Evolutionary conservation across 257 asterid genomes (phyloP).

Genomic region (Salvia hispanica): DNA sequence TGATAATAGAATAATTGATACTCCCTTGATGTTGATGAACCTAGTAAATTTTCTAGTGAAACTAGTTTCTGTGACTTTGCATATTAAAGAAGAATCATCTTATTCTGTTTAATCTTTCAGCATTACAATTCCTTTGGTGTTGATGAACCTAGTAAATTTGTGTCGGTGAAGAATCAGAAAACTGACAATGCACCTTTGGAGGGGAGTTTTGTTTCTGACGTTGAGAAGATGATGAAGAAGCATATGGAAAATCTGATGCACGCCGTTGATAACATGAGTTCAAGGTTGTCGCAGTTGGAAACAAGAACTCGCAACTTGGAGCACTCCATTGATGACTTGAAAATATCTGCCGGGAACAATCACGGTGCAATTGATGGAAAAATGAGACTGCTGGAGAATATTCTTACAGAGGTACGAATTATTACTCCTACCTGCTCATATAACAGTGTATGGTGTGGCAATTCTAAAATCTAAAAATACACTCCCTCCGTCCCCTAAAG

Average conservation of each 20-base stretch:
- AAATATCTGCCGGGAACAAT: conserved; percentile 65
- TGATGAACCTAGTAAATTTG: conserved; percentile 61
- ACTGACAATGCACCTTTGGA: conserved; percentile 47
- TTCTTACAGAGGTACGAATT: conserved; percentile 71
- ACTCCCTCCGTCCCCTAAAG: too few species aligned
- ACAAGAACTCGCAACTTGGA: conserved; percentile 74
- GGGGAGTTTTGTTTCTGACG: conserved; percentile 61
- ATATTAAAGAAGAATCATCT: not conserved
- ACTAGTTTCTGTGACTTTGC: too few species aligned
- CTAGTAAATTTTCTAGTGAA: too few species aligned
- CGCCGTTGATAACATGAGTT: conserved; percentile 75
- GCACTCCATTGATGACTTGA: conserved; percentile 78
- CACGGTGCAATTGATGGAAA: conserved; percentile 76
- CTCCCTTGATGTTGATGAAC: too few species aligned
- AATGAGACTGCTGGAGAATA: conserved; percentile 75
- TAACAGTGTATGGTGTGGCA: conserved; percentile 1
- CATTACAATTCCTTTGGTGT: conserved; percentile 61
- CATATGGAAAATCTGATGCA: conserved; percentile 74
- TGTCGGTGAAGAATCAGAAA: conserved; percentile 57
- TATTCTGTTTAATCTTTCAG: conserved; percentile 39
- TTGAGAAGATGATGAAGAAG: conserved; percentile 79
- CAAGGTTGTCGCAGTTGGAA: conserved; percentile 86
- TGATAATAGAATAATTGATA: not conserved
- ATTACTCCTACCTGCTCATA: conserved; percentile 10
- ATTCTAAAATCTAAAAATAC: not conserved